Base-by-base conservation (phyloP, 2,329 filamentous ascomycete genomes). In the Rutstroemia sydowiana region DNA sequence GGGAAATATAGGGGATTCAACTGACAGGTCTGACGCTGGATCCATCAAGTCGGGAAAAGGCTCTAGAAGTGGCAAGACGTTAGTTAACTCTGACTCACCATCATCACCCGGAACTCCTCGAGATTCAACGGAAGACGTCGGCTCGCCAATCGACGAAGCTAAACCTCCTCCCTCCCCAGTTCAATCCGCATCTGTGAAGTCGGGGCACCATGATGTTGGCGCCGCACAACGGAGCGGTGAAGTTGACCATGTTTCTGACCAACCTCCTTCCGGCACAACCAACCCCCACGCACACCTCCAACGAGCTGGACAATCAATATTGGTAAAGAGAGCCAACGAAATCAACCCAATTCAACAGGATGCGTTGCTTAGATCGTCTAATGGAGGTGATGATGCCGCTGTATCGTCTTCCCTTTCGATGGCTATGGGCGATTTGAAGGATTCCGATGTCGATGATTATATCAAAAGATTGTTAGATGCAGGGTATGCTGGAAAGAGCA, bases 391-490 rank as follows among this genome's bases (percentile, higher is more conserved):
- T 41, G 48, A 51, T 16, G 10, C 41, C 32, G 9, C 21, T 14
- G 54, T 43, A 9, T 68, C 68, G n/a, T 67, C 68, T 51, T 66
- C 71, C 7, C 74, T 72, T 50, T 63, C 57, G 16, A 87, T 95
- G 70, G 87, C 88, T 57, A 95, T 97, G 77, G 83, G 87, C 51
- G 88, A 95, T 20, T 81, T 97, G 64, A 95, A 95, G 69, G 82
- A 91, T 32, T 88, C 93, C 61, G 93, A 98, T 67, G 75, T 98
- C 28, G 93, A 98, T 66, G 93, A 98, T 66, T 96, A 95, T 76
- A 98, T 98, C 66, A 90, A 91, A 63, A 84, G 93, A 40, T 79
- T 98, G 40, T 75, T 98, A 49, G 93, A 98, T 69, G 92, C 93
- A 9, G 93, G 88, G 11, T 98, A 98, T 66, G 87, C 90, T 41